Conservation (phyloP, 192 early-diverging fungal species). For the Coemansia sp. region DNA sequence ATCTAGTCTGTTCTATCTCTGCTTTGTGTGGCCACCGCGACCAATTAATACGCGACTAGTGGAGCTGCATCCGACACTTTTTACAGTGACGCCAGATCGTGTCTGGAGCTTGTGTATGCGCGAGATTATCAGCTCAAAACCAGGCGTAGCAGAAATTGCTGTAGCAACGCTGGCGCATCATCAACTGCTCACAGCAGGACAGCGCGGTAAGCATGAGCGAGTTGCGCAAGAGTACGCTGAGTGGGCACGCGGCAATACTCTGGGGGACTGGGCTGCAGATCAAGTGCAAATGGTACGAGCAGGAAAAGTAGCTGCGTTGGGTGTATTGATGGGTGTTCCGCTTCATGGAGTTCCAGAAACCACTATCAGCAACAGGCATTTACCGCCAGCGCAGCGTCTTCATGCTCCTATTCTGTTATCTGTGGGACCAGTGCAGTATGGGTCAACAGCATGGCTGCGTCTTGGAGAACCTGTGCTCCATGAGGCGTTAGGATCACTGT, state of each 20-base stretch:
- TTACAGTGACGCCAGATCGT: constrained; percentile 41
- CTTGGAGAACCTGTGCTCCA: constrained; percentile 17
- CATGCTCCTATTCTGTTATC: constrained; percentile 21
- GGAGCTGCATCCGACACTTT: constrained; percentile 25
- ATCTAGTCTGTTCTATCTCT: constrained; percentile 32
- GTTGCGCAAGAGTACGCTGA: constrained; percentile 18
- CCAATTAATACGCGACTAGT: constrained; percentile 28
- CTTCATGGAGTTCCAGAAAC: constrained; percentile 43
- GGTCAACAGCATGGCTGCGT: constrained; percentile 38
- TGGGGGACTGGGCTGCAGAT: constrained; percentile 10
- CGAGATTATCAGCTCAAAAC: background rate
- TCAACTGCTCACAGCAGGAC: constrained; percentile 26
- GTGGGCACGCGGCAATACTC: constrained; percentile 11
- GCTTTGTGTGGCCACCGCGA: constrained; percentile 46
- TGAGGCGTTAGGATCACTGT: constrained; percentile 11
- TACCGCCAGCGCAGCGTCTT: constrained; percentile 25
- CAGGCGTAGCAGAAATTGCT: constrained; percentile 20
- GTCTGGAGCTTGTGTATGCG: constrained; percentile 32
- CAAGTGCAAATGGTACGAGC: constrained; percentile 22
- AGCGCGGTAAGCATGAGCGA: constrained; percentile 6
- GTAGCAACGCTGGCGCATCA: constrained; percentile 25
- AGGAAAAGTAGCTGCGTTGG: constrained; percentile 23
- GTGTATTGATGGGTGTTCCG: constrained; percentile 34
- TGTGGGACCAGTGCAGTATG: constrained; percentile 32
- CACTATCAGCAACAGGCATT: constrained; percentile 25